phyloP scores from a whole-genome alignment of 148 eudicot species.

The Pouteria glomerata region DNA sequence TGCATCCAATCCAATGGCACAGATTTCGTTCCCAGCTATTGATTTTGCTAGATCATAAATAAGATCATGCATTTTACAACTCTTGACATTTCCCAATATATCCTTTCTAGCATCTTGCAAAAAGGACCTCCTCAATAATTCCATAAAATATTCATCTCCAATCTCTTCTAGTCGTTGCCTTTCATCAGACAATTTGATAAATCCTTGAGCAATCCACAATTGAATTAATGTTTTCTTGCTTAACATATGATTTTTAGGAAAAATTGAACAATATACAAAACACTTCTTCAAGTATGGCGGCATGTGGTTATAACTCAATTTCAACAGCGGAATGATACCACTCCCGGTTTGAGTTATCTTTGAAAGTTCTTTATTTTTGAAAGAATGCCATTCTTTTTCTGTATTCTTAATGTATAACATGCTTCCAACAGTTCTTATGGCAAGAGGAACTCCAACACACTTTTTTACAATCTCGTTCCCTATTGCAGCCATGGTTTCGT shows the following conservation, averaged over 20 bases:
- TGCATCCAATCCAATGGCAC: too few relatives aligned
- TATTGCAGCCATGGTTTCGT: not conserved
- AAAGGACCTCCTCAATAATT: slow-evolving; percentile 24
- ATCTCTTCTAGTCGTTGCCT: slow-evolving; percentile 9
- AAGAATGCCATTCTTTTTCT: slow-evolving; percentile 17
- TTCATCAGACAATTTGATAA: not conserved
- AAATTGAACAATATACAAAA: slow-evolving; percentile 41
- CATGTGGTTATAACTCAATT: slow-evolving; percentile 31
- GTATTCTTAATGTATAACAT: slow-evolving; percentile 9
- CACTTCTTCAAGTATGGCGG: slow-evolving; percentile 28
- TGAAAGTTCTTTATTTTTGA: slow-evolving; percentile 10
- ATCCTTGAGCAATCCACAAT: slow-evolving; percentile 38
- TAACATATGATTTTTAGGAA: slow-evolving; percentile 23
- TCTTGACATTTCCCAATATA: not conserved
- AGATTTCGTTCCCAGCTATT: slow-evolving; percentile 19
- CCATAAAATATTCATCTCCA: slow-evolving; percentile 20
- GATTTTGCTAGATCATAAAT: slow-evolving; percentile 39
- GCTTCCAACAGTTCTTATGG: slow-evolving; percentile 20
- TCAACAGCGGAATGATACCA: slow-evolving; percentile 11
- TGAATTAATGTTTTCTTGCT: slow-evolving; percentile 7
- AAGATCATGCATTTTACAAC: slow-evolving; percentile 37
- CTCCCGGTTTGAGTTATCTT: slow-evolving; percentile 1
- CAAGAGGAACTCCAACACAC: slow-evolving; percentile 24
- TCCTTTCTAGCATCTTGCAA: slow-evolving; percentile 22
- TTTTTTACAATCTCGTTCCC: slow-evolving; percentile 26